Base-by-base conservation (phyloP, 2,329 filamentous ascomycete genomes). In the Colletotrichum chlorophyti region DNA sequence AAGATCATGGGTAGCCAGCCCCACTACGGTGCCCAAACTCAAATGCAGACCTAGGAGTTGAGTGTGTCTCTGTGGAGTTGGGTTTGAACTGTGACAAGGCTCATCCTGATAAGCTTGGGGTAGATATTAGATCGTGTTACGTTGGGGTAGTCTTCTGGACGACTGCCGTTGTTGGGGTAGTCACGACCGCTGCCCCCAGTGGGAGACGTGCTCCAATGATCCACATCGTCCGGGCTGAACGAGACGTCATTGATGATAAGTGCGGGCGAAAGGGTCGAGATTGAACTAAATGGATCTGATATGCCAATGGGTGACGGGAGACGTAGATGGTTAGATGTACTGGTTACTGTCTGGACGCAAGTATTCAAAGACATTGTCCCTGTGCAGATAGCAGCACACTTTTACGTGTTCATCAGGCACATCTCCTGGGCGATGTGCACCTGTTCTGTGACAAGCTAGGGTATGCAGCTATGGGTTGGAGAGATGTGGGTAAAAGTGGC, bases 21-120 rank as follows among this genome's bases (percentile, higher is more conserved):
- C 38, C 55, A 43, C 34, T 19, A 31, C 51, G 17, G 17, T 29
- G 41, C 31, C 43, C 29, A 55, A 59, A 49, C 51, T 49, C 29
- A 45, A 55, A 43, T 38, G 31, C 29, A 6, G 19, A 21, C 43
- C 32, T 43, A 49, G 51, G 42, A 42, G 35, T 21, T 21, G 9
- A 21, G 40, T n/a, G 32, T 15, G 40, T 17, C 34, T 54, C 12
- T 42, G 38, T 43, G 55, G 55, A 37, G 38, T 29, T 34, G 21
- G 27, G 34, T 31, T 14, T 49, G 38, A 40, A 15, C 15, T 23
- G 23, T 26, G 6, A 14, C 12, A 46, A 24, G 48, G 38, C 19
- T 48, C 12, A 11, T 9, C n/a, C 41, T n/a, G 48, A 59, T 53
- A 59, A 61, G 48, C 43, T 61, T 61, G 58, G 58, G 23, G 58